Evolutionary conservation across 371 early-diverging fungal species (phyloP), one percentile per base, ranked within the genome.

Genomic region (Mucor ambiguus): DNA sequence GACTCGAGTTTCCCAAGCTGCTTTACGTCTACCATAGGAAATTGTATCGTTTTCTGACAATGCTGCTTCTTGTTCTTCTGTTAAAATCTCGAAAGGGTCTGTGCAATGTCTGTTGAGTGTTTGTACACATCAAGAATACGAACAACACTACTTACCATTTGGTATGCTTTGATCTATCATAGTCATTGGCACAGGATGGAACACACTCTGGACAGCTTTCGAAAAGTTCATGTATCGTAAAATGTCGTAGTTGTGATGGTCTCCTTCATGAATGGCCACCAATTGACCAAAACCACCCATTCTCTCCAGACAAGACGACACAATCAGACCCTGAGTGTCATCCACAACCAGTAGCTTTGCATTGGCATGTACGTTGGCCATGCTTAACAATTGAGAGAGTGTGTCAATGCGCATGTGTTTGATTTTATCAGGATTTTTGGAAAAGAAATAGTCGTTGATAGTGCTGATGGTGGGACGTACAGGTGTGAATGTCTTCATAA

Each of bases 351-450:
- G 52, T 41, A 81, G 29, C 60, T 81, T 81, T 46, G 71, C 61
- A 48, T 89, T 79, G 14, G 95, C 85, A 58, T 87, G 92, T 4
- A 97, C 88, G 72, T 98, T 97, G 14, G 89, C 90, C 56, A 87
- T 73, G 9, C 88, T 85, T 35, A 98, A 76, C 18, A 98, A 70
- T 77, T 96, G 96, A n/a, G 96, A 89, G 12, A 98, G 85, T 6
- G 97, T 93, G 75, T 98, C 98, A 20, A 91, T 77, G 14, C 98
- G 93, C 33, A 98, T 69, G 24, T 93, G 89, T 84, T 76, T 82
- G 72, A 93, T 95, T 82, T 96, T 97, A 49, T 80, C 80, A 2
- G 95, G 92, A 61, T 93, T 94, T 55, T 89, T 89, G 59, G 67
- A 74, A 63, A 89, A 93, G 70, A 92, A 95, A 71, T 88, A 92